Base-by-base conservation (phyloP, 108 stramenopile genomes). In the Conticribra weissflogii region DNA sequence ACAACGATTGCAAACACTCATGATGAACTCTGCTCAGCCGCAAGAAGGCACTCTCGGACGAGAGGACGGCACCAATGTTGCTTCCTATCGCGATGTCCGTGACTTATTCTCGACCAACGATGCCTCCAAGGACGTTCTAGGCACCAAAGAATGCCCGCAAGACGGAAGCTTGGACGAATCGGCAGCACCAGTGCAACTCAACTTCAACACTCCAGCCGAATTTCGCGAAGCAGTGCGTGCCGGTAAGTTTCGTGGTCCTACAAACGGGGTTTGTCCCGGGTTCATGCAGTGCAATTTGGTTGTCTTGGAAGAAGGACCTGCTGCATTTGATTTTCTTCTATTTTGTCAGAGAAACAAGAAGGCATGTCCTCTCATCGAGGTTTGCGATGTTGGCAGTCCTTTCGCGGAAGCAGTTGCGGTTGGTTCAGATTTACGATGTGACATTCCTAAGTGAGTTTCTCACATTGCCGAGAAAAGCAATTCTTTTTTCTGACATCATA, bases 311-410 rank as follows among this genome's bases (percentile, higher is more conserved):
- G 75, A 86, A 44, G 79, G 74, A 0, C 77, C 54, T 18, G 21
- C 60, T 45, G 92, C 96, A 2, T 88, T 83, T 69, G 96, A 97
- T 55, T 97, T 97, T 72, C 59, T 87, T 19, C 74, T 87, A 23
- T 97, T 97, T 79, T 97, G 96, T 79, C 86, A 93, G 66, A 79
- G 86, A 32, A 97, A 97, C 65, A 84, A 88, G 23, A 79, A 89
- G 65, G 79, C 93, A 22, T 94, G 92, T 63, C 96, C 96, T 9
- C 68, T 97, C 45, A 80, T 97, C 50, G 93, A 94, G 57, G 90
- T 95, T 0, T 81, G 78, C 33, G 88, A 92, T 62, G 85, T 86
- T 25, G 88, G 89, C 46, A 79, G 72, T 0, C 59, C 79, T 29
- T 46, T 23, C n/a, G 69, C 60, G 5, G 22, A 34, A 8, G 83